These are phyloP conservation scores for Xylaria palmicola DNA, from an alignment of 495 filamentous ascomycete species.

Conservation along the genomic window DNA sequence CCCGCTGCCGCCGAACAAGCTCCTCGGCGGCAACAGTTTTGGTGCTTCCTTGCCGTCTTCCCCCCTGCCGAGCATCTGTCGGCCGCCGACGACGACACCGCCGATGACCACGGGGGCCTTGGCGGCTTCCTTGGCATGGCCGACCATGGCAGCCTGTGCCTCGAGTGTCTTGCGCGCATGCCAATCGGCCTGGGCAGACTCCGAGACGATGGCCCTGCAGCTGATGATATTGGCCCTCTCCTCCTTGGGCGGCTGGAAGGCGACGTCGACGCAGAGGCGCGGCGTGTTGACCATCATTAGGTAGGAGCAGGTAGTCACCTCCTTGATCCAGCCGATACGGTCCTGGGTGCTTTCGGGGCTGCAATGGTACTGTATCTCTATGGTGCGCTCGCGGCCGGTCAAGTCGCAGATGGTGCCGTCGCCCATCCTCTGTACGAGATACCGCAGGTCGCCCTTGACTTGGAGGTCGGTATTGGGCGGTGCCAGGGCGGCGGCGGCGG, in stretches of 20 bases:
- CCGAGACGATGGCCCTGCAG: slow-evolving; percentile 69
- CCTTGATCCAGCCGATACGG: slow-evolving; percentile 92
- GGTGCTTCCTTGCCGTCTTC: slow-evolving; percentile 42
- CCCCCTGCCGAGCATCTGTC: slow-evolving; percentile 44
- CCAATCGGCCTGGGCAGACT: slow-evolving; percentile 57
- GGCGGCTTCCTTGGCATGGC: slow-evolving; percentile 33
- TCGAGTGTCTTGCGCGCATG: slow-evolving; percentile 54
- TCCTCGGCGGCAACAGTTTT: slow-evolving; percentile 37
- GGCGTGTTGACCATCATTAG: slow-evolving; percentile 94
- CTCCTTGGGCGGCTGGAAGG: slow-evolving; percentile 83
- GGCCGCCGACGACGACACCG: slow-evolving; percentile 55
- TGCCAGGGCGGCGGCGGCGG: slow-evolving; percentile 34
- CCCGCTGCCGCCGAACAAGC: slow-evolving; percentile 24
- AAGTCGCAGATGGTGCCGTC: slow-evolving; percentile 91
- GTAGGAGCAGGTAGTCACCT: slow-evolving; percentile 89
- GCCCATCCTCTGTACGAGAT: slow-evolving; percentile 82
- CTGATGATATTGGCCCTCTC: slow-evolving; percentile 74
- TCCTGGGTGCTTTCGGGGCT: slow-evolving; percentile 71
- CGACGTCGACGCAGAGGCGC: slow-evolving; percentile 86
- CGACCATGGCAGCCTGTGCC: slow-evolving; percentile 49
- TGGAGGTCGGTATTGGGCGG: slow-evolving; percentile 66
- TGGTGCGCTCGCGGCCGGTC: slow-evolving; percentile 76
- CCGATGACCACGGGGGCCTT: slow-evolving; percentile 42
- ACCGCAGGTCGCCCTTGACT: slow-evolving; percentile 78
- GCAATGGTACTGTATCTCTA: slow-evolving; percentile 94